phyloP scores from a whole-genome alignment of 2,329 filamentous ascomycete genomes.

The Talaromyces sp. region DNA sequence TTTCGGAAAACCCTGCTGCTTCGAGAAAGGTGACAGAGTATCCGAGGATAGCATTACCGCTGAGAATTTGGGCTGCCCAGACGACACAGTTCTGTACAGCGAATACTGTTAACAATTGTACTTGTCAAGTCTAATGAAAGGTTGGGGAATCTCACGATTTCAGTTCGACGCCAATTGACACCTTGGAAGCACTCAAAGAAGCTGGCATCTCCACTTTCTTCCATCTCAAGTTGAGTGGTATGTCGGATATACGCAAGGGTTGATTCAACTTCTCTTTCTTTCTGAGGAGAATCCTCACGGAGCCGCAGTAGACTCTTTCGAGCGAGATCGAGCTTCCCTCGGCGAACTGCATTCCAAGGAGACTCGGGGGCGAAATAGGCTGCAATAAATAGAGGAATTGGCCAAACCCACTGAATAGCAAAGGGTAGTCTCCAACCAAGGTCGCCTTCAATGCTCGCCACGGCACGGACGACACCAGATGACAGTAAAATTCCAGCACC shows the following conservation, averaged over 20 bases:
- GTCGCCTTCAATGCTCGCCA: slow-evolving; percentile 46
- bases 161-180: slow-evolving; percentile 72
- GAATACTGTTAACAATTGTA: not conserved
- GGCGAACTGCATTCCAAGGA: slow-evolving; percentile 52
- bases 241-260: slow-evolving; percentile 48
- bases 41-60: slow-evolving; percentile 37
- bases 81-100: slow-evolving; percentile 37
- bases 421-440: slow-evolving; percentile 54
- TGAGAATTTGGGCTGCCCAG: slow-evolving; percentile 42
- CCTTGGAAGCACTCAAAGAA: slow-evolving; percentile 85
- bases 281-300: slow-evolving; percentile 51
- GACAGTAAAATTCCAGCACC: slow-evolving; percentile 51
- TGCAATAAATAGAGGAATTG: slow-evolving; percentile 47
- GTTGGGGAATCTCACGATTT: slow-evolving; percentile 54
- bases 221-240: slow-evolving; percentile 74
- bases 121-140: not conserved
- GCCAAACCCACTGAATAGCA: slow-evolving; percentile 54
- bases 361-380: slow-evolving; percentile 50
- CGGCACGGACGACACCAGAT: slow-evolving; percentile 49
- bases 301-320: slow-evolving; percentile 44
- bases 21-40: slow-evolving; percentile 41
- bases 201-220: slow-evolving; percentile 68
- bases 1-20: slow-evolving; percentile 37
- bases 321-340: slow-evolving; percentile 44
- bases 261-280: slow-evolving; percentile 80